Base-by-base conservation (phyloP, 2,329 filamentous ascomycete genomes). In the Alternaria arbusti region DNA sequence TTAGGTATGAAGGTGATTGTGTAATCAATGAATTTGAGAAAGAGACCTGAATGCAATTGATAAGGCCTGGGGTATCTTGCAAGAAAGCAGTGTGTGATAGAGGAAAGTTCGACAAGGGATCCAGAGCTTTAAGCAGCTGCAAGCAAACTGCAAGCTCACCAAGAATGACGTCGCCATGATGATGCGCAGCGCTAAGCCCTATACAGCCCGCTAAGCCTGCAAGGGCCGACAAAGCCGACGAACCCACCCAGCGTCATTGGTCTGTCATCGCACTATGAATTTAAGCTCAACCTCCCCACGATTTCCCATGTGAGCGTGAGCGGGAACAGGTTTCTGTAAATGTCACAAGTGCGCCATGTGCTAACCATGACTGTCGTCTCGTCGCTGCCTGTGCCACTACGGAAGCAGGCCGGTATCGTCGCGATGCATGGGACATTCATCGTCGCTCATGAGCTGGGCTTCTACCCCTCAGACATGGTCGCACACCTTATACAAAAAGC, bases 111-210 rank as follows among this genome's bases (percentile, higher is more conserved):
- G 28, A 32, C 45, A 26, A 36, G 59, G 51, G 17, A 59, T 22
- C 26, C 55, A 54, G 46, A 43, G 36, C 56, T 65, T 65, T 63
- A 63, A 67, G 50, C 51, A 30, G 49, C 47, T 59, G 60, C 50
- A 57, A 40, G 52, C 54, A 55, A 51, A 60, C 30, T 32, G 51
- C 36, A 40, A 17, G 36, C 36, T 61, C 36, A 43, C 17, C 10
- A 11, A 44, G n/a, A 20, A 65, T 61, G 63, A 63, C 57, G 63
- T 63, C 45, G 63, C 57, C 46, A 67, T 65, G 59, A 65, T 67
- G 56, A 59, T 65, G 44, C 12, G 43, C 49, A 36, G n/a, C 59
- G 59, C 63, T 63, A 59, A 49, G 26, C 57, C 46, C 12, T 25
- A 17, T 40, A 22, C 25, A 23, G 25, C n/a, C 10, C 22, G 40